Evolutionary conservation across 73 alveolate genomes (phyloP).

Genomic region (Paramecium tetraurelia): DNA sequence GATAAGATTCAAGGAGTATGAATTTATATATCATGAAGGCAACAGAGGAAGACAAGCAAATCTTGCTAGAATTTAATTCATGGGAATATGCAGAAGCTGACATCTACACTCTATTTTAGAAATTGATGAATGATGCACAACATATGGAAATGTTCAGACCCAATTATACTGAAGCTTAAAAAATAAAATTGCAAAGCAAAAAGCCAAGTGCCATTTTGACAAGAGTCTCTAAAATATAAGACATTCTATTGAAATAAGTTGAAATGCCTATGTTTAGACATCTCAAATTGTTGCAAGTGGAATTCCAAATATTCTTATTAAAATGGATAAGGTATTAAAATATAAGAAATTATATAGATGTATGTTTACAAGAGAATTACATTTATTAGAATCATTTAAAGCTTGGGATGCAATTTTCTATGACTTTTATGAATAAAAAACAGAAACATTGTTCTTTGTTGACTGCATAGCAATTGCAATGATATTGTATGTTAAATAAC

Average conservation of each 20-base stretch:
- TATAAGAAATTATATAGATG: neutral
- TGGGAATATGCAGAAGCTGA: conserved; percentile 65
- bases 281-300: conserved; percentile 51
- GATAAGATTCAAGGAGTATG: neutral
- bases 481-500: conserved; percentile 46
- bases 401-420: conserved; percentile 62
- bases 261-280: conserved; percentile 59
- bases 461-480: conserved; percentile 58
- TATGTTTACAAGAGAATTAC: conserved; percentile 61
- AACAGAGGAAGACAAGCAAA: neutral
- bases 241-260: conserved; percentile 39
- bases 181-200: conserved; percentile 47
- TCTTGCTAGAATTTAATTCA: conserved; percentile 34
- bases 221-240: conserved; percentile 53
- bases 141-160: conserved; percentile 69
- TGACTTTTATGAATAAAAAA: neutral
- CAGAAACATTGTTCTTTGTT: conserved; percentile 41
- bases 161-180: conserved; percentile 46
- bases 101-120: conserved; percentile 5
- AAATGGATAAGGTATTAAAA: conserved; percentile 54
- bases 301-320: conserved; percentile 52
- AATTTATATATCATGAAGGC: conserved; percentile 15
- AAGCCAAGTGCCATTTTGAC: conserved; percentile 57
- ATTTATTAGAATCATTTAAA: conserved; percentile 47
- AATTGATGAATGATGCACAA: conserved; percentile 54